Evolutionary conservation across 1,284 basidiomycete species (phyloP), one percentile per base, ranked within the genome.

Genomic region (Puccinia horiana): DNA sequence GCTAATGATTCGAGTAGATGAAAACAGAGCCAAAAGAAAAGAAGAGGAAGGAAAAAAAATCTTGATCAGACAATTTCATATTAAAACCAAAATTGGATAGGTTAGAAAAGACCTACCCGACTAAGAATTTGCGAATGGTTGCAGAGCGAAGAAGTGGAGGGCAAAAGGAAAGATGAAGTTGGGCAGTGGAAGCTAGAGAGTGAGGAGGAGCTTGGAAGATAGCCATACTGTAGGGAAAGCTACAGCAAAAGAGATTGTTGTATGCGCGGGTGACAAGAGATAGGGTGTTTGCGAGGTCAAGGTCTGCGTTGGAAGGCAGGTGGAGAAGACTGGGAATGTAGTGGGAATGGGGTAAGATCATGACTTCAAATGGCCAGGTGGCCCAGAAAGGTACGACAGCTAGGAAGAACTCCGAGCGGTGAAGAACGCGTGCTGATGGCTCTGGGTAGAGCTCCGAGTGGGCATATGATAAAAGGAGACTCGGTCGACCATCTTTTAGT

Each of bases 201-300:
- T 84, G 79, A 26, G 92, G 85, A 0, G 94, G 93, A 3, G 91
- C 90, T 87, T 94, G 96, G 87, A 93, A 94, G 67, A 98, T 90
- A 58, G 95, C 95, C 94, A 98, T 96, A n/a, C 93, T 95, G 87
- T 98, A 98, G 0, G 95, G 93, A 88, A 98, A 98, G 0, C 94
- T 93, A 86, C 93, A 89, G 76, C 88, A 86, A 84, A 87, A 87
- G 26, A 96, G 88, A 86, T 95, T 95, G 87, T 96, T 94, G 85
- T 94, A 95, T 82, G 92, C 90, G 81, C 91, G 90, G 4, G 93
- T 92, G 54, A 94, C 86, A 29, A 88, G 88, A 37, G 90, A 91
- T 42, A 93, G 86, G 20, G 92, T 90, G 56, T 90, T 88, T 0
- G 94, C 93, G 56, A 95, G 90, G 9, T 91, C 88, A 0, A 84